Evolutionary conservation across 305 asterid genomes (phyloP), one percentile per base, ranked within the genome.

Genomic region (Nicotiana rustica): DNA sequence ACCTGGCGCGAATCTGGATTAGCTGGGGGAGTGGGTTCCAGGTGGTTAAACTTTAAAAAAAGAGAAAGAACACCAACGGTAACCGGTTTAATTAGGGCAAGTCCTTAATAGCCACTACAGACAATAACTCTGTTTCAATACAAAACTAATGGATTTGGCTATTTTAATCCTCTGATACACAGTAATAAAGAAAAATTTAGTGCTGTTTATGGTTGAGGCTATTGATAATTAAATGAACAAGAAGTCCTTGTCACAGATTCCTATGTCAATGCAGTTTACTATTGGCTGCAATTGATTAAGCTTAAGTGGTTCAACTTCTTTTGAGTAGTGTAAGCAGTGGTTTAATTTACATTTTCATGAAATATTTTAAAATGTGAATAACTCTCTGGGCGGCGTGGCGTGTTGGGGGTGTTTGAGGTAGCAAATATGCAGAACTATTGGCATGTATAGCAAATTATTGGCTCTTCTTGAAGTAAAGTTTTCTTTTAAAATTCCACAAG

Each of bases 341-440:
- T 76, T 31, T 76, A 25, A 55, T 76, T 76, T 55, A 3, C 66
- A 15, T 17, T 55, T 76, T 76, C 31, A 3, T 76, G 67, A 35
- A 76, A 76, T 55, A 9, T 47, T 55, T 29, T 17, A 52, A 31
- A 31, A 76, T 76, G 49, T 76, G 80, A 29, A 29, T 21, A 29
- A 31, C 33, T 76, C 49, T 75, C 4, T 52, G 44, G 79, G 47
- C 8, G 44, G 2, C 2, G 79, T 25, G 64, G 65, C 2, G 79
- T 52, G 49, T 41, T 41, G 49, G 49, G 65, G 44, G 79, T 7
- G n/a, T 44, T 52, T 75, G 25, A 52, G 65, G 64, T 25, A 41
- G 41, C 25, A 76, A 76, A 76, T 76, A 17, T 29, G n/a, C 80
- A 15, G 66, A 35, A 31, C 31, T 76, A 10, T 76, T 55, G 80